phyloP scores from a whole-genome alignment of 306 rosid species.

The Citrullus amarus region DNA sequence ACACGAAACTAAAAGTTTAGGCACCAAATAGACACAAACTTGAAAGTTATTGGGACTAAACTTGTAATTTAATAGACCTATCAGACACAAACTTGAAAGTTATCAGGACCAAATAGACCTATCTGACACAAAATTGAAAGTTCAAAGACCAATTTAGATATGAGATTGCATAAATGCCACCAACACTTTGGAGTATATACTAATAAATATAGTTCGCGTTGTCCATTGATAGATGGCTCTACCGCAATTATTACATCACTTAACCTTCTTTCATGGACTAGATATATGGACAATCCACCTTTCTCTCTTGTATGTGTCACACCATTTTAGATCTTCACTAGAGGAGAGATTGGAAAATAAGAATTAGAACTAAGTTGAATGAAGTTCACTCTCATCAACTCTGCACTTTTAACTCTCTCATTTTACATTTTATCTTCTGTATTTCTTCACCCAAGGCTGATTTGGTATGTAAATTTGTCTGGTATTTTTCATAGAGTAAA shows the following conservation, averaged over 20 bases:
- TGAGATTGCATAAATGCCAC: not conserved
- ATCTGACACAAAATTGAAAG: no score
- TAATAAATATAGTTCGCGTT: not conserved
- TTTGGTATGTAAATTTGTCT: not conserved
- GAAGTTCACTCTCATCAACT: not conserved
- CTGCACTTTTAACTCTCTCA: not conserved
- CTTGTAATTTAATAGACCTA: no score
- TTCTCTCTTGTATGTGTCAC: not conserved
- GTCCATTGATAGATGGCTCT: not conserved
- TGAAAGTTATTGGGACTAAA: no score
- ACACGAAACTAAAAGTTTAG: no score
- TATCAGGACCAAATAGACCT: no score
- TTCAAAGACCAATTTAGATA: no score
- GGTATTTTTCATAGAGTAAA: not conserved
- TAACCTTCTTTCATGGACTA: not conserved
- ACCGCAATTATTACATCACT: not conserved
- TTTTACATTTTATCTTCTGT: not conserved
- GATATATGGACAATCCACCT: not conserved
- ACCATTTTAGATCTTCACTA: not conserved
- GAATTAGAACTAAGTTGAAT: not conserved
- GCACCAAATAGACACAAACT: no score
- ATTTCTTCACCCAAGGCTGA: not conserved
- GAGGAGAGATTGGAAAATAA: not conserved
- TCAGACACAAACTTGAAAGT: no score
- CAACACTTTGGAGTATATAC: not conserved